A percentile compares a stretch with the other conserved stretches of the same genome.
Conservation (phyloP, 768 basidiomycete species). For the Tylopilus balloui region DNA sequence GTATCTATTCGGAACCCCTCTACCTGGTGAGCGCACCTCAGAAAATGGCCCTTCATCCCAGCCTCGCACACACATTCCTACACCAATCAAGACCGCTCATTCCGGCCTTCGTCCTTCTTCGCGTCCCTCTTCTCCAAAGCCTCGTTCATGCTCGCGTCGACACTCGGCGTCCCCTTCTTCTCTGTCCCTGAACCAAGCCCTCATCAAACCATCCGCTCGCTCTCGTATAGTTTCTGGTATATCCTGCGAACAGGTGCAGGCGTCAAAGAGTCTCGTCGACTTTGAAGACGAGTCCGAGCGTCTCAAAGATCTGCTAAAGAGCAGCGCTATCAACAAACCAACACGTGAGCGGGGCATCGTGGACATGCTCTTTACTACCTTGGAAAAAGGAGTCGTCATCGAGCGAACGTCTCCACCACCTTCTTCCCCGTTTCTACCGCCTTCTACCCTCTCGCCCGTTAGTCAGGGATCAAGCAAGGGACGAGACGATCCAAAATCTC, state of each 20-base stretch:
- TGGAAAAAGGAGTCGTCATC: conserved; percentile 27
- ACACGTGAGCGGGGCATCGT: conserved; percentile 25
- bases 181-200: conserved; percentile 33
- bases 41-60: conserved; percentile 6
- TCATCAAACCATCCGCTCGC: conserved; percentile 52
- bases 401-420: conserved; percentile 21
- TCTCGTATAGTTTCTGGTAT: conserved; percentile 69
- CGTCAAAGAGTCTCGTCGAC: conserved; percentile 74
- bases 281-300: conserved; percentile 77
- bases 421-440: conserved; percentile 9
- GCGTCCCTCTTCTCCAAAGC: conserved; percentile 21
- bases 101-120: conserved; percentile 14
- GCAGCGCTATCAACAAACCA: conserved; percentile 38
- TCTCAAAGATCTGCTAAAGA: conserved; percentile 69
- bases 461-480: conserved; percentile 18
- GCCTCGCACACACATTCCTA: conserved; percentile 12
- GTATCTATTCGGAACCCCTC: conserved; percentile 26
- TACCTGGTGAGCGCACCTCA: conserved; percentile 18
- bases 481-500: conserved; percentile 37
- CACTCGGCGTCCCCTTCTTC: conserved; percentile 38
- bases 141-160: conserved; percentile 22
- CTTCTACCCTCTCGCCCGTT: conserved; percentile 4
- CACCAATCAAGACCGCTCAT: background rate
- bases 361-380: conserved; percentile 30
- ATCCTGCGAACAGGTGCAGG: conserved; percentile 66